Conservation (phyloP, 805 yeast genomes). For the Maudiozyma saulgeensis region DNA sequence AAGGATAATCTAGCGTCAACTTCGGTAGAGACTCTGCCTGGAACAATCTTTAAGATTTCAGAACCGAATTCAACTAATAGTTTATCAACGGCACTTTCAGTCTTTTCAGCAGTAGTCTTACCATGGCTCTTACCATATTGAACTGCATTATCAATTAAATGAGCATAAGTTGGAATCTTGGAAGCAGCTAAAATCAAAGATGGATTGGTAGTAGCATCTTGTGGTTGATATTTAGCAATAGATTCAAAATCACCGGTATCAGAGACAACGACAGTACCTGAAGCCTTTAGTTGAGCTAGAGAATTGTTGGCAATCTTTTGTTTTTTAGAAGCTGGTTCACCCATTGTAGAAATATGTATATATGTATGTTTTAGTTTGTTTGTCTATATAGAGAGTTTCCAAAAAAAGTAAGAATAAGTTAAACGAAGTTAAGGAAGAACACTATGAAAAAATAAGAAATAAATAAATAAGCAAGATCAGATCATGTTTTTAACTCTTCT, state of each 20-base stretch:
- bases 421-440: neutral
- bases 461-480: too few relatives aligned
- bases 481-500: too few relatives aligned
- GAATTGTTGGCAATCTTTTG: constrained; percentile 45
- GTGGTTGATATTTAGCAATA: constrained; percentile 96
- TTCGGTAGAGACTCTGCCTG: constrained; percentile 98
- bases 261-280: constrained; percentile 95
- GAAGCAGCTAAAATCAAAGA: constrained; percentile 94
- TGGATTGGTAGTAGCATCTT: constrained; percentile 99
- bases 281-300: constrained; percentile 83
- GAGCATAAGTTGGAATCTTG: constrained; percentile 79
- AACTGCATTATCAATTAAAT: constrained; percentile 84
- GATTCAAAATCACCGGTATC: constrained; percentile 99
- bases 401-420: neutral
- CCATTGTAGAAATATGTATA: constrained; percentile 2
- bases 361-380: neutral
- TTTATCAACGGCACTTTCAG: constrained; percentile 78
- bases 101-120: constrained; percentile 46
- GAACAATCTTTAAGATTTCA: constrained; percentile 86
- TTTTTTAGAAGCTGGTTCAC: constrained; percentile 19
- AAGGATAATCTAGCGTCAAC: constrained; percentile 97
- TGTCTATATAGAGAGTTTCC: neutral
- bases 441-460: neutral
- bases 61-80: constrained; percentile 93
- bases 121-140: constrained; percentile 68